A percentile compares a stretch with the other conserved stretches of the same genome.
Conservation (phyloP, 164 flowering plant genomes). For the Taxillus chinensis region DNA sequence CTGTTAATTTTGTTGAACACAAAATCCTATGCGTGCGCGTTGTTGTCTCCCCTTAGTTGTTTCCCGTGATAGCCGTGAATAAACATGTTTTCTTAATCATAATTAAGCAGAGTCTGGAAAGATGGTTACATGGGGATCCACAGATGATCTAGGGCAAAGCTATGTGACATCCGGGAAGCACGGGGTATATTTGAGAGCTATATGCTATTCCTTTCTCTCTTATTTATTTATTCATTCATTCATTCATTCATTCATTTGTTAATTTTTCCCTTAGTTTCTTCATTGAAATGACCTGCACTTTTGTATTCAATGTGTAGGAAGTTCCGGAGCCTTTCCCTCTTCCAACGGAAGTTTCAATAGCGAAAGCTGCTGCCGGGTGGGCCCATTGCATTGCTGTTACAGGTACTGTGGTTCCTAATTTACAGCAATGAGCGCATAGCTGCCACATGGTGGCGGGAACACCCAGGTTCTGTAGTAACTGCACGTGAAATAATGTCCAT, state of each 20-base stretch:
- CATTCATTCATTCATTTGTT: neutral
- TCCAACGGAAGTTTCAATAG: slow-evolving; percentile 64
- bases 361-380: slow-evolving; percentile 93
- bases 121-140: slow-evolving; percentile 97
- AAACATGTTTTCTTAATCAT: neutral
- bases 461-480: no score
- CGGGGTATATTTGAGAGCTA: slow-evolving; percentile 61
- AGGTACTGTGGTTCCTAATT: slow-evolving; percentile 30
- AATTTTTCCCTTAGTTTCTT: neutral
- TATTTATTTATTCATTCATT: neutral
- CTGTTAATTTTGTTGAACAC: no score
- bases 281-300: slow-evolving; percentile 2
- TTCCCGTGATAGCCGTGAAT: neutral
- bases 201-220: neutral
- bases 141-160: slow-evolving; percentile 95
- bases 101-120: slow-evolving; percentile 60
- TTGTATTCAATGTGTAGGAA: slow-evolving; percentile 46
- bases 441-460: no score
- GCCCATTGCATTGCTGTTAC: slow-evolving; percentile 91
- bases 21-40: no score
- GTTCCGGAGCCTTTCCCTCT: slow-evolving; percentile 92
- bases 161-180: slow-evolving; percentile 95
- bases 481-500: no score
- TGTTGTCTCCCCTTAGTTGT: no score
- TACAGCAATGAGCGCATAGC: no score